Base-by-base conservation (phyloP, 768 basidiomycete species). In the Dentipellis fragilis region DNA sequence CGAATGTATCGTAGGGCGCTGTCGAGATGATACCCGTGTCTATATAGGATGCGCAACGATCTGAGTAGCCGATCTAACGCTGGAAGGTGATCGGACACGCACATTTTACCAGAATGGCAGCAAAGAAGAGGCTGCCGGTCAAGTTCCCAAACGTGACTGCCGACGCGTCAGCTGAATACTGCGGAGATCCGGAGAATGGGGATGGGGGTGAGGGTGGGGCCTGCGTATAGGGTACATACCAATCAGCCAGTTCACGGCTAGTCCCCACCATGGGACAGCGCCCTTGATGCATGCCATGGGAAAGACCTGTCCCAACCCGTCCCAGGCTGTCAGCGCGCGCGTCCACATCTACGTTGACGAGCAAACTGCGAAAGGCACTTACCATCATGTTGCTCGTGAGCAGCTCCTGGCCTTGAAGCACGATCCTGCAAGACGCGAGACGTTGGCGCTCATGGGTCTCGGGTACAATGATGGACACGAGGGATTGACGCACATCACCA, bases 341-440 rank as follows among this genome's bases (percentile, higher is more conserved):
- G 14, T 7, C 22, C 34, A 6, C 6, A 37, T 17, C 10, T 19
- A 49, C 34, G 12, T 8, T n/a, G 10, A 35, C 38, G 47, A 40
- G 39, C 39, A 19, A 4, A 35, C 17, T 29, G 6, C 36, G 9
- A 3, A 36, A 54, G n/a, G 9, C 10, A 36, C 62, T 50, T 52
- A 85, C 85, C 84, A 89, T 79, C 79, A 89, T 81, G 63, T 87
- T 85, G 63, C 85, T 87, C 49, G 86, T 88, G 37, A 88, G 66
- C 0, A 89, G 75, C 56, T 89, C 86, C 46, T 81, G 73, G 1
- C 82, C 82, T 68, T 86, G 83, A 12, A 88, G 70, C 12, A 85
- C 76, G 57, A 89, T 86, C 86, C 86, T 88, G 40, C 19, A 38
- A 7, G 39, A 11, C 21, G 47, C 23, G 14, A 37, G 3, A 6